Conservation (phyloP, 1,284 basidiomycete species). For the Cystobasidium slooffiae region DNA sequence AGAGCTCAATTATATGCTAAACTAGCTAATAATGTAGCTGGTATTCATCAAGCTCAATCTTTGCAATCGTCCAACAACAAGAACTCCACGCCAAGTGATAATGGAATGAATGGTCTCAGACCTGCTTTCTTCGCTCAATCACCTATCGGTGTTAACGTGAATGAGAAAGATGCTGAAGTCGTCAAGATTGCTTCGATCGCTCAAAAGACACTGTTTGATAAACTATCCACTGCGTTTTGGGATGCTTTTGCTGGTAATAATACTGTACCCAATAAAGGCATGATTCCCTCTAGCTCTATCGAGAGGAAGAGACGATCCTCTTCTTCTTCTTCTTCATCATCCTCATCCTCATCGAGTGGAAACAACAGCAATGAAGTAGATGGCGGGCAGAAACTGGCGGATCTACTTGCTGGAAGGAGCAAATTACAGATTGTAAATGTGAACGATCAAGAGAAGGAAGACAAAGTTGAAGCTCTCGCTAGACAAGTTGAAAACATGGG, state of each 20-base stretch:
- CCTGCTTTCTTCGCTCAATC: conserved; percentile 51
- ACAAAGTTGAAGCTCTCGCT: conserved; percentile 1
- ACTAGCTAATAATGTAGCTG: conserved; percentile 51
- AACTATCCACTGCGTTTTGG: conserved; percentile 58
- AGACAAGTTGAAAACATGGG: conserved; percentile 7
- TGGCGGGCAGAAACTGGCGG: conserved; percentile 58
- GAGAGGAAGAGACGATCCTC: conserved; percentile 4
- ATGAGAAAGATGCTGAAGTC: conserved; percentile 23
- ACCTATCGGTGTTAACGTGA: neutral
- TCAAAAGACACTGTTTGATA: conserved; percentile 56
- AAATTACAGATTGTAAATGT: conserved; percentile 58
- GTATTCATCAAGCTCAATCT: conserved; percentile 46
- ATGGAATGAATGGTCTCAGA: conserved; percentile 46
- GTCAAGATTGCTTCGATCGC: conserved; percentile 53
- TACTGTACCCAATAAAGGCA: neutral
- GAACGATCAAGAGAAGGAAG: conserved; percentile 36
- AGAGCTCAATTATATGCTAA: conserved; percentile 51
- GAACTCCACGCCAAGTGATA: conserved; percentile 3
- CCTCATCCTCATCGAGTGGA: conserved; percentile 8
- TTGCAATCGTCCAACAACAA: conserved; percentile 3
- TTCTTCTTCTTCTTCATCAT: conserved; percentile 38
- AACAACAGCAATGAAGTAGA: conserved; percentile 50
- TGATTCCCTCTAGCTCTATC: conserved; percentile 9
- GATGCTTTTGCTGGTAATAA: conserved; percentile 56
- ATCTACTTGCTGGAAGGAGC: conserved; percentile 58